Base-by-base conservation (phyloP, 257 asterid species). In the Jasminum sambac region DNA sequence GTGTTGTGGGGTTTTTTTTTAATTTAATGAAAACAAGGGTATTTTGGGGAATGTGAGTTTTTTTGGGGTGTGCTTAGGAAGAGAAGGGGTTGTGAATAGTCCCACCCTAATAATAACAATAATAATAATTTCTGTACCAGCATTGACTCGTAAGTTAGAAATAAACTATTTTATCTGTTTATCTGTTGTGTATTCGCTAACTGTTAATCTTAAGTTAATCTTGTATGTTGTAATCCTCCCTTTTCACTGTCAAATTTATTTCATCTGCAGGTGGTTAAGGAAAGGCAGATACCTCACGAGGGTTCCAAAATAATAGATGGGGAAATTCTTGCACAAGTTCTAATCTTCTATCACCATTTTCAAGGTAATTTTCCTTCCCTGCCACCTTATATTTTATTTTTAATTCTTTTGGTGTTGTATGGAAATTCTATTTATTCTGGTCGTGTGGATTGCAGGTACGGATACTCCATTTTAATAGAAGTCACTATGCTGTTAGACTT, bases 201-300 rank as follows among this genome's bases (percentile, higher is more conserved):
- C n/a, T n/a, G n/a, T n/a, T n/a, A n/a, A n/a, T n/a, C n/a, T 21
- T 8, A 55, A 21, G 8, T 21, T 7, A 8, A n/a, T 19, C 62
- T n/a, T n/a, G n/a, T n/a, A n/a, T n/a, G n/a, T 55, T 8, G 62
- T 19, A 21, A 21, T 26, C 50, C 16, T 55, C 7, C n/a, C 65
- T 67, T 73, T 25, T 70, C 14, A 44, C 63, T 11, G 46, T 62
- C 23, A 24, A 19, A 34, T 74, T 46, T 66, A 10, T 66, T 70
- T 19, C 42, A 41, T 75, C 57, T 84, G 76, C 90, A 94, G 99
- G 89, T 94, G 63, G 95, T 94, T 57, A 91, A 84, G 85, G 99
- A 94, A 84, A 94, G 91, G 78, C 99, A 91, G 85, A 78, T 88
- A 76, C 96, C 91, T 81, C 99, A 94, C 81, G 91, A 91, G 80